phyloP scores from a whole-genome alignment of 2,329 filamentous ascomycete species.

The Kalaharituber pfeilii region DNA sequence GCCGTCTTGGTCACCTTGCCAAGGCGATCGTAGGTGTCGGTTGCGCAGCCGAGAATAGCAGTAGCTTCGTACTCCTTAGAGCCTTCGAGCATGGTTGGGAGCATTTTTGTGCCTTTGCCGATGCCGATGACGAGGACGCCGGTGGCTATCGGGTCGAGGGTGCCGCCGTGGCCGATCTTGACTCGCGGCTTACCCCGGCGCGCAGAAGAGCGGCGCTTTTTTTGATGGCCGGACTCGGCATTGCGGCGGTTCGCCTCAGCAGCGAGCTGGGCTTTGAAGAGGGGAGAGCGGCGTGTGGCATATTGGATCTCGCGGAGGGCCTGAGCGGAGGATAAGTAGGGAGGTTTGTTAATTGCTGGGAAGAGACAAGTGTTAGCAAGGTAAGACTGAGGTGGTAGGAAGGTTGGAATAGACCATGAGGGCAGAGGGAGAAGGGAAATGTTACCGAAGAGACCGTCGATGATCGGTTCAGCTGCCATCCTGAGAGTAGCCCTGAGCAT shows the following conservation, averaged over 20 bases:
- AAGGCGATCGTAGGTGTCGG: slow-evolving; percentile 76
- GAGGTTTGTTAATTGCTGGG: slow-evolving; percentile 80
- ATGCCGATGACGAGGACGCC: slow-evolving; percentile 81
- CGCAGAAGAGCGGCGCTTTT: slow-evolving; percentile 37
- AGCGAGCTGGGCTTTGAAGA: slow-evolving; percentile 64
- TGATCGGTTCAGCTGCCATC: too few relatives aligned
- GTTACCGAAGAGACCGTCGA: slow-evolving; percentile 1
- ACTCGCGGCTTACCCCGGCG: slow-evolving; percentile 49
- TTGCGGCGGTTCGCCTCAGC: slow-evolving; percentile 40
- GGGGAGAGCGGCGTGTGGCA: slow-evolving; percentile 60
- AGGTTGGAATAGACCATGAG: too few relatives aligned
- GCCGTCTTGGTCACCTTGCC: slow-evolving; percentile 66
- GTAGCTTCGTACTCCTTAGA: slow-evolving; percentile 87
- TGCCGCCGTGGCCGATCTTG: slow-evolving; percentile 93
- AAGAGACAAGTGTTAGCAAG: slow-evolving; percentile 8
- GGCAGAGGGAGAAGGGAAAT: too few relatives aligned
- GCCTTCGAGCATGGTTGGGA: slow-evolving; percentile 64
- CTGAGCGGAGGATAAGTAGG: slow-evolving; percentile 71
- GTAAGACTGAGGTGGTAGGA: neutral
- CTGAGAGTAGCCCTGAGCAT: too few relatives aligned
- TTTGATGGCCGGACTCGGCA: slow-evolving; percentile 41
- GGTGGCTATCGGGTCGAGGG: slow-evolving; percentile 82
- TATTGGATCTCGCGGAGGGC: slow-evolving; percentile 75
- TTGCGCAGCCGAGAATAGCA: slow-evolving; percentile 77
- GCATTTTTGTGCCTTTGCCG: slow-evolving; percentile 68